phyloP scores from a whole-genome alignment of 2,329 filamentous ascomycete genomes.

The Zasmidium citrigriseum region DNA sequence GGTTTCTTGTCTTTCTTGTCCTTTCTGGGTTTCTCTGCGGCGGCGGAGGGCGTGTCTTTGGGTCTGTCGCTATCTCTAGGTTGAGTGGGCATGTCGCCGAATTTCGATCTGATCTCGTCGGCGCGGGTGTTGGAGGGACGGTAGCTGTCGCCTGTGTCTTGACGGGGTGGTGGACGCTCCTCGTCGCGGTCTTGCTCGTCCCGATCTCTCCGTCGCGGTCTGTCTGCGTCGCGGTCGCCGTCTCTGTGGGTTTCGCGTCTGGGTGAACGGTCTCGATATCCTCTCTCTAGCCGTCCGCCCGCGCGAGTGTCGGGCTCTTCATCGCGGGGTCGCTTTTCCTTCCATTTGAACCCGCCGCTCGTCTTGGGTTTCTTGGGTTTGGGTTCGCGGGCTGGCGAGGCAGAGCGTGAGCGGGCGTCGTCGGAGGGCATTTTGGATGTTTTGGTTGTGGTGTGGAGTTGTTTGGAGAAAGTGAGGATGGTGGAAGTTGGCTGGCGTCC shows the following conservation, averaged over 20 bases:
- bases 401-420: conserved; percentile 26
- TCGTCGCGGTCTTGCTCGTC: conserved; percentile 14
- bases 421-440: conserved; percentile 19
- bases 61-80: conserved; percentile 7
- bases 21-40: conserved; percentile 23
- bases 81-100: conserved; percentile 3
- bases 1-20: conserved; percentile 29
- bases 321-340: conserved; percentile 33
- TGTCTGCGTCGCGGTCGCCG: conserved; percentile 7
- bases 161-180: conserved; percentile 28
- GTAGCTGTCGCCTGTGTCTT: conserved; percentile 41
- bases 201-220: neutral
- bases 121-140: conserved; percentile 27
- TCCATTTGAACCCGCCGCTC: conserved; percentile 39
- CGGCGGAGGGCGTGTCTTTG: neutral
- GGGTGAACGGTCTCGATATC: conserved; percentile 38
- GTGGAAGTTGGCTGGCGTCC: neutral
- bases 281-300: conserved; percentile 31
- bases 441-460: neutral
- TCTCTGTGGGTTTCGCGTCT: conserved; percentile 29
- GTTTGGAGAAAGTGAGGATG: neutral
- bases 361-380: conserved; percentile 34
- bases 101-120: neutral
- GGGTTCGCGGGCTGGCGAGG: conserved; percentile 31
- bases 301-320: conserved; percentile 21